phyloP scores from a whole-genome alignment of 441 rosid genomes.

The Raphanus hybrid region DNA sequence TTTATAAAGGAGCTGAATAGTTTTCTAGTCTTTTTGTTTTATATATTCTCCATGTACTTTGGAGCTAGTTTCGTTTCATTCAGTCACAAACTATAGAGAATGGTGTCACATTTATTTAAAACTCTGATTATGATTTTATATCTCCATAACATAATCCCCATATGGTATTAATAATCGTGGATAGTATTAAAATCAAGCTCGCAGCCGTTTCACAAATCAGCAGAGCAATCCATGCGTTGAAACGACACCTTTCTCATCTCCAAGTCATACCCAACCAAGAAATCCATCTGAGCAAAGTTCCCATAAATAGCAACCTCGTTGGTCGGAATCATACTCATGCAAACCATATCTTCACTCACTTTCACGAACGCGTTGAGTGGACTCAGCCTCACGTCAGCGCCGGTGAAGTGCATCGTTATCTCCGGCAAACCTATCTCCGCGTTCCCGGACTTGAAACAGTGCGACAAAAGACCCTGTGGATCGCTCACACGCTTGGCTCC shows the following conservation, averaged over 20 bases:
- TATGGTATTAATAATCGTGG: not conserved
- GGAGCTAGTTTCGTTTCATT: not conserved
- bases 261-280: slow-evolving; percentile 62
- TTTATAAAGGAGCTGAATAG: not conserved
- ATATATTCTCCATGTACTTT: not conserved
- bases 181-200: not conserved
- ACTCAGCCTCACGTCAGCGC: slow-evolving; percentile 47
- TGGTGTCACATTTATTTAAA: not conserved
- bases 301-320: slow-evolving; percentile 50
- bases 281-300: slow-evolving; percentile 61
- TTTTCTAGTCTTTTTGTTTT: not conserved
- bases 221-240: slow-evolving; percentile 57
- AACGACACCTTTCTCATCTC: slow-evolving; percentile 52
- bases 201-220: slow-evolving; percentile 13
- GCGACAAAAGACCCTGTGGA: slow-evolving; percentile 41
- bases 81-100: not conserved
- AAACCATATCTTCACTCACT: slow-evolving; percentile 50
- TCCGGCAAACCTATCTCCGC: slow-evolving; percentile 38
- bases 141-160: not conserved
- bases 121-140: slow-evolving; percentile 5
- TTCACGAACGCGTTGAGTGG: slow-evolving; percentile 47
- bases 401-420: slow-evolving; percentile 46
- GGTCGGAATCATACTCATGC: slow-evolving; percentile 56
- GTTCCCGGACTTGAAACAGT: slow-evolving; percentile 40
- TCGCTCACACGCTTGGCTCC: slow-evolving; percentile 43